phyloP scores from a whole-genome alignment of 441 rosid species.

The Cnidoscolus chayamansa region DNA sequence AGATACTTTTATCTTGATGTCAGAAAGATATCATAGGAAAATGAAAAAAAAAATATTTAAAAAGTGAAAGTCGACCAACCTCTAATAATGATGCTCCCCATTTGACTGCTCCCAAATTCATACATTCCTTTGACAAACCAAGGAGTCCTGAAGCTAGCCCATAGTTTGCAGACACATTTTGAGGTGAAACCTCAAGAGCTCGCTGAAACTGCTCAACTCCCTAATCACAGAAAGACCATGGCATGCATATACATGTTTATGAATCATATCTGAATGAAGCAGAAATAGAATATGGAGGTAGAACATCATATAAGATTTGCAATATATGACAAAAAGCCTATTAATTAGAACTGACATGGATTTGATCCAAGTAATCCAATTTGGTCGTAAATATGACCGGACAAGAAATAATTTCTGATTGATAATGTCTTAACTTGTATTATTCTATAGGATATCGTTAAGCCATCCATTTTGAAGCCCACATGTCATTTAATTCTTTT shows the following conservation, averaged over 20 bases:
- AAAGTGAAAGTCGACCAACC: conserved; percentile 42
- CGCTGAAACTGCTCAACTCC: conserved; percentile 78
- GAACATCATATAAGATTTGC: background rate
- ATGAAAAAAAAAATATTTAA: conserved; percentile 6
- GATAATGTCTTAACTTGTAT: background rate
- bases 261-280: conserved; percentile 11
- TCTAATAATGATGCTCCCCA: conserved; percentile 87
- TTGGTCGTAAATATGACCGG: background rate
- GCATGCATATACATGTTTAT: conserved; percentile 5
- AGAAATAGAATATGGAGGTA: background rate
- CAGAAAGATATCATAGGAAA: conserved; percentile 1
- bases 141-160: conserved; percentile 86
- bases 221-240: conserved; percentile 40
- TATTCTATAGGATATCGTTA: background rate
- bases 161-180: conserved; percentile 67
- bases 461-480: background rate
- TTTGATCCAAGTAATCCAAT: background rate
- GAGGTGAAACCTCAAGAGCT: conserved; percentile 72
- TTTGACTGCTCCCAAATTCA: conserved; percentile 71
- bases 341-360: background rate
- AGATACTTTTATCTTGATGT: conserved; percentile 5
- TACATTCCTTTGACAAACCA: conserved; percentile 80
- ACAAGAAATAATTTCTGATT: background rate
- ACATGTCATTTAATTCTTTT: background rate
- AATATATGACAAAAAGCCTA: background rate